Base-by-base conservation (phyloP, 2,329 filamentous ascomycete species). In the Diaporthe caulivora region DNA sequence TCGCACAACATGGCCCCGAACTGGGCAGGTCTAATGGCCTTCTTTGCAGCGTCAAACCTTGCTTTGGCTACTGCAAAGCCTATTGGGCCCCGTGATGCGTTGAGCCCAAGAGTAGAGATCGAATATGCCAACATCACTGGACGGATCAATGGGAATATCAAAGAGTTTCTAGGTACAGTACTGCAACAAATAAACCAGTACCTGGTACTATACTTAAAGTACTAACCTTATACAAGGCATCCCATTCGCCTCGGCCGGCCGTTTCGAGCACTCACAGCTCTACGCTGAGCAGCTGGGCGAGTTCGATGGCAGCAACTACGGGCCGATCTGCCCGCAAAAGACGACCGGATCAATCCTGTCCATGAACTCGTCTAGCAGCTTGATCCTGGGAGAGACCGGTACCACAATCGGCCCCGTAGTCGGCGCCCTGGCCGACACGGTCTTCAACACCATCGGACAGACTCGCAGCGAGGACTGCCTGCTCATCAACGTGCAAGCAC, bases 391-490 rank as follows among this genome's bases (percentile, higher is more conserved):
- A 8, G 17, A 47, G 18, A 18, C 26, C 2, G 58, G 58, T 24
- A 62, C 58, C 17, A 24, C 58, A 47, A 62, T 62, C 2, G 58
- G 58, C 17, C 58, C 58, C 17, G 11, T 62, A 9, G 58, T 62
- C 40, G 58, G 58, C 9, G 9, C 58, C 3, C 40, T 62, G 18
- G 58, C 5, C 10, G 58, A 62, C 26, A 62, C 58, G 5, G 58
- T 29, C 58, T 47, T 47, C 13, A 62, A 62, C 58, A n/a, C 18
- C 18, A 62, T 62, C 58, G 58, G 58, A 13, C 40, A 18, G 40
- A 47, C 58, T 17, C 58, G 58, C 17, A 44, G 34, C 15, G 71
- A 73, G 42, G 64, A 73, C 29, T 73, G 71, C 42, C 15, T 73
- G 15, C 17, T 15, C 44, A 37, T 73, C 37, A 57, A 68, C 29